Evolutionary conservation across 2,329 filamentous ascomycete genomes (phyloP).

Genomic region (Rutstroemia sp.): DNA sequence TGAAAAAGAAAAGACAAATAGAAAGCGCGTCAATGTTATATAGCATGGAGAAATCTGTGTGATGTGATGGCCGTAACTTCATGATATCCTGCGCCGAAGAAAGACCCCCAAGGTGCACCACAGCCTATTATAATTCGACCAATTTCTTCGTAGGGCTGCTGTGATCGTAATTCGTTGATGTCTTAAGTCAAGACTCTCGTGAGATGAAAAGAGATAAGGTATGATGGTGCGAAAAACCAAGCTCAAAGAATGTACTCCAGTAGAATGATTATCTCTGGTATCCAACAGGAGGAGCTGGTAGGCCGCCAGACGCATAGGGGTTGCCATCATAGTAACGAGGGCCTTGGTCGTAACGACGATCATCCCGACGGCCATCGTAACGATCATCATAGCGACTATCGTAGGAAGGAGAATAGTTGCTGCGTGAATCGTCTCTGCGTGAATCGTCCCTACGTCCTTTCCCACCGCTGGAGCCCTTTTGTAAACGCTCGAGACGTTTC

Average conservation of each 20-base stretch:
- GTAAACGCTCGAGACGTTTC: constrained; percentile 38
- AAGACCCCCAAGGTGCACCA: constrained; percentile 2
- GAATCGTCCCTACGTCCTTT: constrained; percentile 7
- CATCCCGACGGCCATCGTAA: constrained; percentile 16
- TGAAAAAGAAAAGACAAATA: not conserved
- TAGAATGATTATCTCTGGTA: constrained; percentile 16
- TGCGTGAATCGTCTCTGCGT: constrained; percentile 3
- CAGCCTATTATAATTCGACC: not conserved
- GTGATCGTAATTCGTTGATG: not conserved
- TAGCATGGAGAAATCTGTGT: constrained; percentile 8
- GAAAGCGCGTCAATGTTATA: constrained; percentile 5
- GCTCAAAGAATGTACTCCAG: not conserved
- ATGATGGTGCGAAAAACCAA: not conserved
- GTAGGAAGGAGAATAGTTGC: constrained; percentile 2
- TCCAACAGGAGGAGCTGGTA: constrained; percentile 29
- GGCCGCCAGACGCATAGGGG: constrained; percentile 34
- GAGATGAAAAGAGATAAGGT: constrained; percentile 9
- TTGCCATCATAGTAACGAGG: constrained; percentile 38
- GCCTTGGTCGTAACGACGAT: constrained; percentile 30
- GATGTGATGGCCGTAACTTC: constrained; percentile 8
- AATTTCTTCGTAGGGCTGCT: not conserved
- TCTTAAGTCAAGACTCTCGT: not conserved
- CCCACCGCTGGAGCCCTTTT: constrained; percentile 24
- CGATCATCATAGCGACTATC: constrained; percentile 12
- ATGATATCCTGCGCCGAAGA: constrained; percentile 10